Evolutionary conservation across 176 grass and related monocot genomes (phyloP), one percentile per base, ranked within the genome.

Genomic region (Eleusine coracana): DNA sequence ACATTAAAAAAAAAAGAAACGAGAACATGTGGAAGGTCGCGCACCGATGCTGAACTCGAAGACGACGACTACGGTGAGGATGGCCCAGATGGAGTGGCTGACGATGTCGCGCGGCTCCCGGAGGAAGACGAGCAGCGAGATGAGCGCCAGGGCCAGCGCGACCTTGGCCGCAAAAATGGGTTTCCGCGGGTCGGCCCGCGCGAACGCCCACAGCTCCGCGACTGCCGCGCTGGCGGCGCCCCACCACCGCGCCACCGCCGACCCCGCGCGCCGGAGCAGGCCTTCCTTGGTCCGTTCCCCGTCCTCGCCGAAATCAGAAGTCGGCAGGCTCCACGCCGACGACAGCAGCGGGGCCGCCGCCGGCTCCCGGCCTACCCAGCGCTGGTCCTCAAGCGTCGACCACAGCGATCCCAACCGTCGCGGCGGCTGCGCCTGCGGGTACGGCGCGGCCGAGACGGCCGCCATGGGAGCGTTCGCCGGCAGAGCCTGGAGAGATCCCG

Each of bases 1-100:
- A 62, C 5, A 14, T 7, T 11, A 58, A 45, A 38, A 63, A 7
- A 7, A 46, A 46, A 46, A 45, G 10, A 41, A 46, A 7, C 59
- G 62, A n/a, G 18, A 25, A 66, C 0, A 42, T 1, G 38, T 1
- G 4, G 31, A 39, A 37, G 40, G 23, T 42, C 15, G 73, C 88
- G n/a, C 68, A 94, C 92, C 92, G 40, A 94, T 88, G 85, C 92
- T 91, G 83, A 96, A 99, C 82, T 99, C 96, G 77, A 99, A 99
- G 81, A 96, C 81, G 50, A 99, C 91, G 75, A 99, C 91, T 28
- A 96, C 89, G 52, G 96, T 99, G 84, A 99, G 89, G 86, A 99
- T 95, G 42, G 96, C 93, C 96, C 96, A 99, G 82, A 96, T 36
- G 86, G 93, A 99, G 85, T 96, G 87, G 82, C 82, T 96, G 74